phyloP scores from a whole-genome alignment of 495 filamentous ascomycete species.

The Achaetomiella virescens region DNA sequence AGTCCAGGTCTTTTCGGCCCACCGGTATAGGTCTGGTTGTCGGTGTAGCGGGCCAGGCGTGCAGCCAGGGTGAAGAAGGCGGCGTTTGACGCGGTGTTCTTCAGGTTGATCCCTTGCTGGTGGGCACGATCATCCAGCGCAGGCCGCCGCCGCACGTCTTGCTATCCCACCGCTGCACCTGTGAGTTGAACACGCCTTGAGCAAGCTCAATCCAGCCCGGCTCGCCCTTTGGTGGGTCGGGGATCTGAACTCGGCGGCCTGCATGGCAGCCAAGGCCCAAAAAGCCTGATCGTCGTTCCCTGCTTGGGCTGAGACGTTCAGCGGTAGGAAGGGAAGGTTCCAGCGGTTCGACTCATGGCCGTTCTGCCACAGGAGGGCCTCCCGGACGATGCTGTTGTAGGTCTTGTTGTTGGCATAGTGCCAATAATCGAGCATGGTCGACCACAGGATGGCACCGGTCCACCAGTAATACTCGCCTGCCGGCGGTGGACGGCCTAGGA shows the following conservation, averaged over 20 bases:
- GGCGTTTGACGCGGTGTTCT: slow-evolving; percentile 58
- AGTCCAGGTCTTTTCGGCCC: slow-evolving; percentile 67
- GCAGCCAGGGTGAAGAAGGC: slow-evolving; percentile 77
- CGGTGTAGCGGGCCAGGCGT: slow-evolving; percentile 66
- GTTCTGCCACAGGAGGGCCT: slow-evolving; percentile 57
- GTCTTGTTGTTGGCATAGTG: slow-evolving; percentile 57
- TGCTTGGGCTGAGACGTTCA: slow-evolving; percentile 62
- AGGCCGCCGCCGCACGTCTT: slow-evolving; percentile 63
- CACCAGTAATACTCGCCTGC: slow-evolving; percentile 51
- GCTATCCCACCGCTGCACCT: slow-evolving; percentile 49
- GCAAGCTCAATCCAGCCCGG: slow-evolving; percentile 71
- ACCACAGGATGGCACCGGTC: slow-evolving; percentile 43
- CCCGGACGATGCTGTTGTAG: slow-evolving; percentile 53
- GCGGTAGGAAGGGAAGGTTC: slow-evolving; percentile 48
- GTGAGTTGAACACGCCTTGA: slow-evolving; percentile 68
- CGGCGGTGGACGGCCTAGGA: slow-evolving; percentile 49
- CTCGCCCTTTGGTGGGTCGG: slow-evolving; percentile 49
- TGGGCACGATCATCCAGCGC: slow-evolving; percentile 69
- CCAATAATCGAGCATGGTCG: slow-evolving; percentile 64
- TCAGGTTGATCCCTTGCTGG: slow-evolving; percentile 70
- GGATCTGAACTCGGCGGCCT: slow-evolving; percentile 65
- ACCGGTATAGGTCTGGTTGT: slow-evolving; percentile 70
- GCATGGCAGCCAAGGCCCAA: slow-evolving; percentile 70
- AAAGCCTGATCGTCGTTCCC: slow-evolving; percentile 81
- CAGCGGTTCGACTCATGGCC: slow-evolving; percentile 52